Evolutionary conservation across 2,329 filamentous ascomycete genomes (phyloP), one percentile per base, ranked within the genome.

Genomic region (Penicillium sp.): DNA sequence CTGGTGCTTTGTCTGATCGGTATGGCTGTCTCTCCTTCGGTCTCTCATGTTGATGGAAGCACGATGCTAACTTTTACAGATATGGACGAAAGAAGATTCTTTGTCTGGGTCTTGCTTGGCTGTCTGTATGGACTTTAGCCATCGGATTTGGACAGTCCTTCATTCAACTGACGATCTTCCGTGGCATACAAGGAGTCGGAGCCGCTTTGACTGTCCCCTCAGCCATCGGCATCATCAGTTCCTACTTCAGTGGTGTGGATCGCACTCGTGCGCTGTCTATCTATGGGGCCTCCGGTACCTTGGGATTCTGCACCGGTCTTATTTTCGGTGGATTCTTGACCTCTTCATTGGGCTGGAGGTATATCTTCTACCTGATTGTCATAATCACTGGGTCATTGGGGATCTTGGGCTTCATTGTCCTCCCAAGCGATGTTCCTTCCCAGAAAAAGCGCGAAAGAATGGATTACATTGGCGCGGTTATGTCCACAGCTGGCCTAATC

Each of bases 191-290:
- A 38, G 75, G 75, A 1, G 65, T 76, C 9, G 74, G 73, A 1
- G 65, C 74, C 1, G 73, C 75, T 5, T 69, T 77, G 68, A 75
- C 74, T 2, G 65, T 77, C 0, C 75, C 75, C 1, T 73, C 75
- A 0, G 72, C 72, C 0, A 74, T 77, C 38, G 69, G 73, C 1
- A 71, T 78, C 18, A 75, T 78, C 43, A 69, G 61, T 41, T 75
- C 60, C 16, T 72, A 72, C 54, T 72, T 72, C 18, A 65, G 66
- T 9, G 64, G 66, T 10, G 58, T 66, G 31, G 70, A 72, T 44
- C 63, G 70, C 1, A 72, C 70, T 4, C 61, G 68, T 5, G 70
- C 64, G 2, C 54, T 73, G n/a, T 70, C 70, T 13, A 67, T 72
- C 14, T 73, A 70, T 40, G 70, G 65, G 8, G 66, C 70, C 0